phyloP scores from a whole-genome alignment of 2,329 filamentous ascomycete species.

The Penicillium sp. region DNA sequence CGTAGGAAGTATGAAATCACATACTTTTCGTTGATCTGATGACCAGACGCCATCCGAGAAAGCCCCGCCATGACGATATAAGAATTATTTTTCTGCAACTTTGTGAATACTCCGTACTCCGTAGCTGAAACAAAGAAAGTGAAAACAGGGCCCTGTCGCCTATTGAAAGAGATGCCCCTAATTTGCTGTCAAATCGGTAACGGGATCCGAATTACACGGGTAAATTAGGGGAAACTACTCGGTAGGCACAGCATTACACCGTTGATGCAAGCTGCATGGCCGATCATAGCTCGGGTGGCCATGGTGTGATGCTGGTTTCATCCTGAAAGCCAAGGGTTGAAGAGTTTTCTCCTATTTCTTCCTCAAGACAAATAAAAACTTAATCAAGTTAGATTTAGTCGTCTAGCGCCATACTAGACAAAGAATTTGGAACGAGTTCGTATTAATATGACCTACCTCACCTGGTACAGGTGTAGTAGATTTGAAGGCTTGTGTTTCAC shows the following conservation, averaged over 20 bases:
- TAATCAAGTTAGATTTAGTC: neutral
- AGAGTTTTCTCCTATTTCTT: conserved; percentile 11
- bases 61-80: conserved; percentile 3
- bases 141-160: neutral
- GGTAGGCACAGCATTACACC: no score
- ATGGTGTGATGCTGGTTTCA: conserved; percentile 11
- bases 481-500: neutral
- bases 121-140: neutral
- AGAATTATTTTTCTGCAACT: neutral
- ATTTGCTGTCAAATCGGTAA: conserved; percentile 14
- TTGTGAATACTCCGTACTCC: no score
- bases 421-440: conserved; percentile 3
- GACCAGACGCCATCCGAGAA: neutral
- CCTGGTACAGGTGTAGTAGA: neutral
- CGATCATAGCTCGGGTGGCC: conserved; percentile 12
- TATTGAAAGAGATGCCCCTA: conserved; percentile 6
- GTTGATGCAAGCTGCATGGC: conserved; percentile 20
- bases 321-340: conserved; percentile 4
- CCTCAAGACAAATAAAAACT: neutral
- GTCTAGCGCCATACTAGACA: conserved; percentile 10
- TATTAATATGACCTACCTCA: neutral
- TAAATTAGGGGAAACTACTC: conserved; percentile 20
- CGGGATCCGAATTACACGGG: conserved; percentile 21
- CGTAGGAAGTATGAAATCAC: neutral
- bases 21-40: neutral